Evolutionary conservation across 164 flowering plant genomes (phyloP), one percentile per base, ranked within the genome.

Genomic region (Magnolia sinica): DNA sequence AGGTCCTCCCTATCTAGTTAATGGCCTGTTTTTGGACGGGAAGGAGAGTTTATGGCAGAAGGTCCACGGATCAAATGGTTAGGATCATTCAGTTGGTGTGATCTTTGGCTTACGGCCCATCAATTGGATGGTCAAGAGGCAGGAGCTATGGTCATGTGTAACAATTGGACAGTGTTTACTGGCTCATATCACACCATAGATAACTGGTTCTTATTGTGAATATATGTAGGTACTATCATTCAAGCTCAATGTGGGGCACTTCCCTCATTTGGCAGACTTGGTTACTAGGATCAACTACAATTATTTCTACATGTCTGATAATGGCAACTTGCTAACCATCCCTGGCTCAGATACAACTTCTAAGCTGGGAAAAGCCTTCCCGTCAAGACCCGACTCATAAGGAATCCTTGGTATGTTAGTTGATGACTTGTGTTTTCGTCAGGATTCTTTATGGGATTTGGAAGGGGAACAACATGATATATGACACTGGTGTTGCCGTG

Each of bases 201-300:
- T 64, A 64, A 64, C 68, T 22, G 50, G 55, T 49, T 22, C 10
- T 78, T 64, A 7, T 37, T 9, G 23, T 2, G 74, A 55, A n/a
- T 75, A 11, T 55, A 16, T 92, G 87, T 87, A 96, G 99, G 93
- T 96, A 19, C 81, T 96, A 16, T 96, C 99, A 51, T 90, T 90
- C 83, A 96, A 94, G 84, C 96, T 94, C 78, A 94, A 96, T 66
- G 98, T 91, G 80, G 96, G 97, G 45, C 90, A 91, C 81, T 94
- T 94, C 70, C 99, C 99, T 74, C 99, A 96, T 86, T 77, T 96
- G 82, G 99, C 97, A 37, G 97, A 93, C 89, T 79, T 96, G 82
- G 98, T 96, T 16, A 96, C 97, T 9, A 86, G 97, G 78, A 94
- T 96, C 27, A 96, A 96, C 84, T 94, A 92, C 85, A 96, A 93